A percentile compares a stretch with the other conserved stretches of the same genome.
phyloP scores from a whole-genome alignment of 164 flowering plant species.

The Vitis rupestris region DNA sequence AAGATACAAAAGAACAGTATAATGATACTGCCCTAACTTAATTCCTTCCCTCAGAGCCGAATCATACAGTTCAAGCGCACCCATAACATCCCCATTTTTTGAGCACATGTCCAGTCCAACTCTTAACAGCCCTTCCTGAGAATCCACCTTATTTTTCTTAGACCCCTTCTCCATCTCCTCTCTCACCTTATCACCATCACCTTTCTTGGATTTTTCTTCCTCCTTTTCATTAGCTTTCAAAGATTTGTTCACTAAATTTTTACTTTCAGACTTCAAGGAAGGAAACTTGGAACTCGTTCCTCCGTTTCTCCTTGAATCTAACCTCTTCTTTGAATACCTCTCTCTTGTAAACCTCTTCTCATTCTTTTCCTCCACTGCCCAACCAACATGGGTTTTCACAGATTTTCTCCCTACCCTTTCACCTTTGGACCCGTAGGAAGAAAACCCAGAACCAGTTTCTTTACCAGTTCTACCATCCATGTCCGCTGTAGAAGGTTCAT shows the following conservation, averaged over 20 bases:
- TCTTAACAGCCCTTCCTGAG: constrained; percentile 34
- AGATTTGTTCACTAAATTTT: constrained; percentile 14
- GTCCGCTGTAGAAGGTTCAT: constrained; percentile 17
- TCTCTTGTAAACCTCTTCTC: constrained; percentile 21
- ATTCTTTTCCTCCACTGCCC: constrained; percentile 13
- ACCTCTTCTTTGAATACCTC: constrained; percentile 13
- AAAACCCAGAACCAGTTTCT: constrained; percentile 18
- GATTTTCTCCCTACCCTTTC: constrained; percentile 12
- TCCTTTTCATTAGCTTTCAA: constrained; percentile 13
- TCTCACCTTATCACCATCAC: constrained; percentile 10
- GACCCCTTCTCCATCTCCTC: constrained; percentile 25
- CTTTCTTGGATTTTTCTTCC: constrained; percentile 12
- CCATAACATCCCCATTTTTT: constrained; percentile 70
- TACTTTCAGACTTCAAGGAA: constrained; percentile 28
- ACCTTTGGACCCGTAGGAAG: constrained; percentile 15
- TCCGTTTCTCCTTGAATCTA: constrained; percentile 16
- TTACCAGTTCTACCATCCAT: neutral
- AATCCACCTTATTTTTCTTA: constrained; percentile 34
- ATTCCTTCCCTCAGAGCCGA: constrained; percentile 57
- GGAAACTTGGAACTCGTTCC: constrained; percentile 31
- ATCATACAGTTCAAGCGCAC: constrained; percentile 68
- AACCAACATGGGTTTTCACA: constrained; percentile 8
- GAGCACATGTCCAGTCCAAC: constrained; percentile 70
- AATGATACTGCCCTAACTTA: constrained; percentile 64
- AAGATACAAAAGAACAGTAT: constrained; percentile 72